Evolutionary conservation across 768 basidiomycete species (phyloP), one percentile per base, ranked within the genome.

Genomic region (Suillus cothurnatus): DNA sequence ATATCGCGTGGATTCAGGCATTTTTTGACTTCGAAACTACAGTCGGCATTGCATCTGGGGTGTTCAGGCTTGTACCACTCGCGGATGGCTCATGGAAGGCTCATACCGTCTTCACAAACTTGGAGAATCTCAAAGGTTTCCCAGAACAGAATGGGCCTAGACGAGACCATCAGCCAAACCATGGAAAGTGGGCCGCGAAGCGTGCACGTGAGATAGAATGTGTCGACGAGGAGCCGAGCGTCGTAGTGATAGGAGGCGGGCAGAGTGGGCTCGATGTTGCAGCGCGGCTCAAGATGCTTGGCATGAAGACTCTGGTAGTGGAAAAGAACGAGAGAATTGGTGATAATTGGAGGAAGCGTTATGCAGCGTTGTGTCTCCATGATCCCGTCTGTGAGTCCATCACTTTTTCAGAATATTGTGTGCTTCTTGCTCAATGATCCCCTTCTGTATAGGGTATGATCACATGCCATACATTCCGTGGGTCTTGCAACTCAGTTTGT

Each of bases 181-280:
- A 71, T 34, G 74, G 75, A n/a, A 72, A 72, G 64, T 78, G 76
- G 73, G 72, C 67, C 21, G 61, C 53, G 19, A 75, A 68, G 34
- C 74, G 75, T 26, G 71, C 69, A 55, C 65, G 70, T 52, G 71
- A 76, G 61, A 69, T 47, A 17, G 72, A 77, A 45, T 77, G 70
- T 45, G 3, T 74, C 15, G 81, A 83, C 36, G 72, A 73, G 19
- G 80, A 85, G 34, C 87, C 87, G 0, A 72, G 76, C 6, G 88
- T 88, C 3, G 67, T 89, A 64, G 75, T 89, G 41, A 76, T 83
- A 34, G 82, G 84, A 3, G 83, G 77, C 17, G 83, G 85, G 5
- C 86, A 88, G 61, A 79, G 81, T 57, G 88, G 88, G 4, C 70
- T 88, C 43, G 84, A 82, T 14, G 68, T 85, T 26, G 86, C 86